Evolutionary conservation across 2,329 filamentous ascomycete species (phyloP).

Genomic region (Cladobotryum protrusum): DNA sequence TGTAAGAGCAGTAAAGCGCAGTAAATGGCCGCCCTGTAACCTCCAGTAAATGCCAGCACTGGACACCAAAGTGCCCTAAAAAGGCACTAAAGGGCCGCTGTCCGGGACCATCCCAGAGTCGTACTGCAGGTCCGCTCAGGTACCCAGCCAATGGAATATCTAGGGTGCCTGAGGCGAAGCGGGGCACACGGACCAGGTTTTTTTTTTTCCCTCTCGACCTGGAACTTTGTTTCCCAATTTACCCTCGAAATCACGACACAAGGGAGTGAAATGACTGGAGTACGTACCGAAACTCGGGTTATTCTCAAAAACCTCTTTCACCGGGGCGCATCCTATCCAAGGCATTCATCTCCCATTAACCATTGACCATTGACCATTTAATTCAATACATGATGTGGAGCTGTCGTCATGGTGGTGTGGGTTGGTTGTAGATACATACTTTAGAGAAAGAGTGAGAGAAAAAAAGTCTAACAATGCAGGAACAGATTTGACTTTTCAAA

Average conservation of each 20-base stretch:
- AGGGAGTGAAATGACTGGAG: neutral
- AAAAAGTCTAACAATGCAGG: no score
- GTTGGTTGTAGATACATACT: neutral
- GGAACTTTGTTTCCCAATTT: constrained; percentile 6
- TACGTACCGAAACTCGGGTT: neutral
- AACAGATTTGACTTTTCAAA: no score
- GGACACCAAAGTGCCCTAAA: no score
- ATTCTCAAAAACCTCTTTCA: no score
- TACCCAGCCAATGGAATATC: constrained; percentile 24
- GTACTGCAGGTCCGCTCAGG: constrained; percentile 20
- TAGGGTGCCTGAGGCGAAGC: constrained; percentile 18
- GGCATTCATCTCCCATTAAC: no score
- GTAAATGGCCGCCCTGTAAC: no score
- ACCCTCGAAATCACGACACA: neutral
- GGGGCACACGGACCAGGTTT: neutral
- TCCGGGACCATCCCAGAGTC: constrained; percentile 7
- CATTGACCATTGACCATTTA: no score
- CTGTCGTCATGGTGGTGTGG: neutral
- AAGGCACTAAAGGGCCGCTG: constrained; percentile 9
- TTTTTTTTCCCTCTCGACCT: neutral
- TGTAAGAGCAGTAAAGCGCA: no score
- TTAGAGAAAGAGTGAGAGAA: no score
- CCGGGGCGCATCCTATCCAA: no score
- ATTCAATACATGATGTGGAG: no score
- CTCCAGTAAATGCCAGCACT: no score